Percentiles rank a stretch among this genome's conserved stretches.
These are phyloP conservation scores for Crithidia bombi DNA, from an alignment of 208 protist genomes.

Conservation along the genomic window DNA sequence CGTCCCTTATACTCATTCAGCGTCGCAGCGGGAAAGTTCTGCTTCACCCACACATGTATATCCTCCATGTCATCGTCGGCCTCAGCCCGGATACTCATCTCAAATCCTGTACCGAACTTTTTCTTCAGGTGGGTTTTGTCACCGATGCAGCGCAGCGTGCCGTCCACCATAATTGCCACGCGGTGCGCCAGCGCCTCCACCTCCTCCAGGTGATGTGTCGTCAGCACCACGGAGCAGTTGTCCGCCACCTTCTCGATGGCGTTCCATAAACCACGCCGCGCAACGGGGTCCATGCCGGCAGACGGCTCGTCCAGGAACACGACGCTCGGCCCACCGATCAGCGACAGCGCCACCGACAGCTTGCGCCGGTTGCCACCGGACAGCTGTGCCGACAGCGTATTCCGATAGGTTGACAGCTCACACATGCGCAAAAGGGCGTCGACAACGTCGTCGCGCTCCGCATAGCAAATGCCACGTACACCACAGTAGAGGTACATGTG, in stretches of 20 bases:
- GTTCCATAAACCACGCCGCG: slow-evolving; percentile 68
- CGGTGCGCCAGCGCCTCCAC: slow-evolving; percentile 81
- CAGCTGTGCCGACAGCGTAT: slow-evolving; percentile 33
- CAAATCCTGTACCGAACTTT: slow-evolving; percentile 71
- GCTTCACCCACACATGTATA: slow-evolving; percentile 23
- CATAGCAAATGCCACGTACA: slow-evolving; percentile 42
- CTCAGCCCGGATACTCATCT: slow-evolving; percentile 45
- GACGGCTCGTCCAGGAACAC: slow-evolving; percentile 84
- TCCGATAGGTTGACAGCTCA: slow-evolving; percentile 32
- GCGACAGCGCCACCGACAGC: slow-evolving; percentile 59
- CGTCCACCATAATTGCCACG: slow-evolving; percentile 84
- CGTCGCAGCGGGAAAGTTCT: slow-evolving; percentile 32
- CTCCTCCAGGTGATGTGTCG: slow-evolving; percentile 95
- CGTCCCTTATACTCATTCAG: slow-evolving; percentile 40
- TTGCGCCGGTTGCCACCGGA: slow-evolving; percentile 82
- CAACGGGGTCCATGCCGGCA: slow-evolving; percentile 69
- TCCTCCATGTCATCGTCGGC: slow-evolving; percentile 26
- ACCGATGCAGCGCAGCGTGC: slow-evolving; percentile 85
- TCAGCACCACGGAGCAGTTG: slow-evolving; percentile 83
- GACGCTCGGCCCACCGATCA: slow-evolving; percentile 63
- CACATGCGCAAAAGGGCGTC: slow-evolving; percentile 40
- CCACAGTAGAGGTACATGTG: slow-evolving; percentile 77
- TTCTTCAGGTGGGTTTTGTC: slow-evolving; percentile 74
- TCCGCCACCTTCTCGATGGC: slow-evolving; percentile 58
- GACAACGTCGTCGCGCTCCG: slow-evolving; percentile 29